Evolutionary conservation across 768 basidiomycete species (phyloP).

Genomic region (Boletus subcaerulescens): DNA sequence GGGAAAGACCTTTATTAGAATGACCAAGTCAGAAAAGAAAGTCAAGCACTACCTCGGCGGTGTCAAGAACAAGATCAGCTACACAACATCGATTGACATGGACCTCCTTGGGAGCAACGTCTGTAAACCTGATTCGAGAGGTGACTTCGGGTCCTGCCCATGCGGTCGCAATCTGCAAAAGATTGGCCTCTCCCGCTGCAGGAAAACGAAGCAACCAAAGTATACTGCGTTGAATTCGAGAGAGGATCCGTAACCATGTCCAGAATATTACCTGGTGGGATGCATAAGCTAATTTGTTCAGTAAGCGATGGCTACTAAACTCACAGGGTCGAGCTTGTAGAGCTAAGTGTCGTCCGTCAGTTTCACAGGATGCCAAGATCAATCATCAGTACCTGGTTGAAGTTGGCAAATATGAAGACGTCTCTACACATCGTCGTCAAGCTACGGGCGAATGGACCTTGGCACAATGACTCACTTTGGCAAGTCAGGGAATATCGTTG

Average conservation of each 20-base stretch:
- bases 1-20: not conserved
- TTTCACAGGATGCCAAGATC: not conserved
- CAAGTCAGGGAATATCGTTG: slow-evolving; percentile 42
- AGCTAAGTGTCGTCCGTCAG: slow-evolving; percentile 29
- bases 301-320: not conserved
- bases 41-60: slow-evolving; percentile 39
- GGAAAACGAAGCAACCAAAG: slow-evolving; percentile 56
- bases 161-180: slow-evolving; percentile 37
- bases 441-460: not conserved
- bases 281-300: slow-evolving; percentile 1
- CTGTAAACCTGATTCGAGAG: slow-evolving; percentile 45
- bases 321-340: slow-evolving; percentile 46
- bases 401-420: slow-evolving; percentile 49
- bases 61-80: slow-evolving; percentile 52
- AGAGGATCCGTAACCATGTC: slow-evolving; percentile 48
- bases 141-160: slow-evolving; percentile 49
- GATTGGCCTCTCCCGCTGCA: slow-evolving; percentile 43
- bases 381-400: slow-evolving; percentile 43
- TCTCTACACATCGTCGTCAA: slow-evolving; percentile 29
- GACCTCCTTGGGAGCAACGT: slow-evolving; percentile 44
- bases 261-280: slow-evolving; percentile 38
- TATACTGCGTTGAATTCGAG: slow-evolving; percentile 42
- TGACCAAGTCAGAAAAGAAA: not conserved
- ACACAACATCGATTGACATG: slow-evolving; percentile 46
- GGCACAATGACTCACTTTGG: slow-evolving; percentile 31